phyloP scores from a whole-genome alignment of 192 early-diverging fungal genomes.

The Entomortierella lignicola region DNA sequence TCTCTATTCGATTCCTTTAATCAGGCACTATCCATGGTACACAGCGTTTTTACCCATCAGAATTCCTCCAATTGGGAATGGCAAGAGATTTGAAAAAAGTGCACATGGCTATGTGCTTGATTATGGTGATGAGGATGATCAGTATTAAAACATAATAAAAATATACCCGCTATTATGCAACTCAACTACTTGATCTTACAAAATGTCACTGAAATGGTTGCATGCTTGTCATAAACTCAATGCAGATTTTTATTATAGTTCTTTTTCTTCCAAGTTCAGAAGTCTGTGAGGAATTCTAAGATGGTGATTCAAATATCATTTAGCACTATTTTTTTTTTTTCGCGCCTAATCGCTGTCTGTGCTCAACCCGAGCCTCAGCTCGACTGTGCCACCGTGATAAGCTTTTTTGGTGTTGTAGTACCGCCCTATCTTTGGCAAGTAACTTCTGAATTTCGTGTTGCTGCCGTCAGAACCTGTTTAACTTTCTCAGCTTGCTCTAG shows the following conservation, averaged over 20 bases:
- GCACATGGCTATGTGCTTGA: slow-evolving; percentile 44
- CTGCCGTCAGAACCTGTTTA: slow-evolving; percentile 9
- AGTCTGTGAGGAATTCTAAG: too few species aligned
- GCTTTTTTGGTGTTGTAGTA: background rate
- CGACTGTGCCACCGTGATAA: slow-evolving; percentile 1
- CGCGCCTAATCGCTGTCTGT: slow-evolving; percentile 2
- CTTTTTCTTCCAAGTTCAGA: slow-evolving; percentile 15
- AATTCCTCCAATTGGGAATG: slow-evolving; percentile 60
- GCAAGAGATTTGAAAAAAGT: slow-evolving; percentile 57
- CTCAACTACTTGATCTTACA: too few species aligned
- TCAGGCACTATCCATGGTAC: slow-evolving; percentile 52
- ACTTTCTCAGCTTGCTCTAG: slow-evolving; percentile 18
- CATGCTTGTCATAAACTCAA: too few species aligned
- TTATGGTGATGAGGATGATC: slow-evolving; percentile 47
- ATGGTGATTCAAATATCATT: too few species aligned
- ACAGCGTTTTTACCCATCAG: slow-evolving; percentile 61
- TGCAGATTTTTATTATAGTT: background rate
- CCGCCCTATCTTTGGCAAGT: slow-evolving; percentile 22
- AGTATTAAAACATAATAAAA: too few species aligned
- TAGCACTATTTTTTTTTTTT: too few species aligned
- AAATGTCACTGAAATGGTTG: too few species aligned
- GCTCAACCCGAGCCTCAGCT: background rate
- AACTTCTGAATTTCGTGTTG: slow-evolving; percentile 30
- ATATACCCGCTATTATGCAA: too few species aligned
- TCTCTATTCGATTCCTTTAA: too few species aligned